Conservation (phyloP, 1,284 basidiomycete species). For the Moesziomyces aphidis region DNA sequence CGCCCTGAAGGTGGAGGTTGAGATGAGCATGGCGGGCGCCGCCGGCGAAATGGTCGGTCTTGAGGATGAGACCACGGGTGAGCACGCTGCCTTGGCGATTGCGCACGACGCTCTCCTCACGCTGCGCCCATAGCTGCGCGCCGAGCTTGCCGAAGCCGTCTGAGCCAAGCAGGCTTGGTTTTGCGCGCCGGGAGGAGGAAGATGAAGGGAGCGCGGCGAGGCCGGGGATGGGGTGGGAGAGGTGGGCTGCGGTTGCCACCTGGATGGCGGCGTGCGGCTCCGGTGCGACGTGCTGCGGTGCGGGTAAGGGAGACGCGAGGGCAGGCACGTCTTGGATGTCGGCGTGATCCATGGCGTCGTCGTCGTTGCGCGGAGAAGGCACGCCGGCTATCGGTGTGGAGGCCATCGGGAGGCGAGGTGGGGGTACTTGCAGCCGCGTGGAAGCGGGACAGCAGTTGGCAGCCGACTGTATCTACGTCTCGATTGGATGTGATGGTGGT, state of each 20-base stretch:
- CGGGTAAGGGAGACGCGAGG: conserved; percentile 36
- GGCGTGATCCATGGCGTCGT: background rate
- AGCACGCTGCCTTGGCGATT: conserved; percentile 87
- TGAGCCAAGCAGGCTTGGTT: conserved; percentile 32
- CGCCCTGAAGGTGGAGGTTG: conserved; percentile 88
- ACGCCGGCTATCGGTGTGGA: conserved; percentile 11
- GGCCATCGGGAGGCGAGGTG: conserved; percentile 8
- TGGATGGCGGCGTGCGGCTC: background rate
- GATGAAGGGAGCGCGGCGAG: conserved; percentile 8
- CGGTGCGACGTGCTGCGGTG: conserved; percentile 15
- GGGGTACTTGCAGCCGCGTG: background rate
- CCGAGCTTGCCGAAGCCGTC: conserved; percentile 42
- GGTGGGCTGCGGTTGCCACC: conserved; percentile 6
- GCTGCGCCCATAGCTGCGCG: conserved; percentile 44
- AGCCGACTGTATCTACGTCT: too few relatives aligned
- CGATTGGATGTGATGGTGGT: too few relatives aligned
- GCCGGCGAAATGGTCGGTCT: conserved; percentile 74
- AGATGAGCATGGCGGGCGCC: conserved; percentile 68
- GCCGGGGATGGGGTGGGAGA: conserved; percentile 1
- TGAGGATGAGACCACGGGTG: conserved; percentile 88
- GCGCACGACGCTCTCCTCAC: conserved; percentile 77
- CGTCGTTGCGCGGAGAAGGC: conserved; percentile 2
- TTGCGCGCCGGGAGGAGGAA: conserved; percentile 11
- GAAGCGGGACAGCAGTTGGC: background rate
- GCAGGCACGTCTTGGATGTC: conserved; percentile 28